Evolutionary conservation across 139 green algal species (phyloP), one percentile per base, ranked within the genome.

Genomic region (Ettlia oleoabundans): DNA sequence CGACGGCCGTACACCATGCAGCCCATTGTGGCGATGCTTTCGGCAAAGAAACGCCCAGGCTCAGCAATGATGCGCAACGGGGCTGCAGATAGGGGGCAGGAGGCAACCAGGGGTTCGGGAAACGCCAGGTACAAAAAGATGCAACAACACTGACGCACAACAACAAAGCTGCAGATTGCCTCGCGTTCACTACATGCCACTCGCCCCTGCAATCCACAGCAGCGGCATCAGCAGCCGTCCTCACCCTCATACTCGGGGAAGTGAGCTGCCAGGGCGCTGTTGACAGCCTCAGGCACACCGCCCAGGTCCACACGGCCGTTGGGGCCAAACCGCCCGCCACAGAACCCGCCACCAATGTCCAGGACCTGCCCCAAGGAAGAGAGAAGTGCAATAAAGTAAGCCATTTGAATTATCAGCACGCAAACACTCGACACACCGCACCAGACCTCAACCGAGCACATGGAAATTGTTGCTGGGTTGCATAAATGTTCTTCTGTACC

Each of bases 301-400:
- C 89, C 90, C 61, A 96, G 88, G 42, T 90, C 87, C 52, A 65
- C 62, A 30, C 47, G 42, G 24, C 62, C 76, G 30, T 74, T 22
- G 63, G 10, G 28, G 78, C 38, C 43, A 58, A 81, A n/a, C 24
- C 38, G 66, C 3, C 91, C 94, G 58, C 78, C 87, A n/a, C 88
- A 93, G 89, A 99, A 98, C 58, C 97, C 96, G 69, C 97, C 96
- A 63, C 97, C 96, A 68, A 99, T 96, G 89, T 99, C 97, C 53
- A 99, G 90, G 66, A 98, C 33, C 75, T 81, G 61, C n/a, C n/a
- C n/a, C n/a, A n/a, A n/a, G n/a, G n/a, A n/a, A n/a, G n/a, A n/a
- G n/a, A n/a, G n/a, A n/a, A n/a, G n/a, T n/a, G n/a, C n/a, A n/a
- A n/a, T n/a, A n/a, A n/a, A n/a, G n/a, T n/a, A n/a, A n/a, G n/a